A percentile compares a stretch with the other conserved stretches of the same genome.
phyloP scores from a whole-genome alignment of 192 early-diverging fungal species.

The Helicostylum pulchrum region DNA sequence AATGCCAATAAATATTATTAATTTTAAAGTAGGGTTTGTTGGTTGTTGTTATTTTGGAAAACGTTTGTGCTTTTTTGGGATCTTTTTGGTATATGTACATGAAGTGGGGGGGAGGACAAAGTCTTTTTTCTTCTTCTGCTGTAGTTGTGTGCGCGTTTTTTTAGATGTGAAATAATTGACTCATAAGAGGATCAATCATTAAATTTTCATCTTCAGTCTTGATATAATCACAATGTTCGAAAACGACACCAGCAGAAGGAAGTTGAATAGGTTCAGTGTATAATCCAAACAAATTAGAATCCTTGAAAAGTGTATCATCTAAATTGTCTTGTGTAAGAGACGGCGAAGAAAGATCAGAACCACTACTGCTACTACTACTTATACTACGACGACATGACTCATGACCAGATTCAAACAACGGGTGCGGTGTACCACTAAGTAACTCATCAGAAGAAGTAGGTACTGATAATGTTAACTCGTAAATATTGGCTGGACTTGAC shows the following conservation, averaged over 20 bases:
- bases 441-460: neutral
- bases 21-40: too few species aligned
- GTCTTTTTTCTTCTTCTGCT: too few species aligned
- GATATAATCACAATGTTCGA: constrained; percentile 18
- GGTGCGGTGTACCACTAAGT: neutral
- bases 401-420: neutral
- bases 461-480: constrained; percentile 4
- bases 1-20: too few species aligned
- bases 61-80: too few species aligned
- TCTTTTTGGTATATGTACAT: too few species aligned
- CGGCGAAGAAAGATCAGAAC: neutral
- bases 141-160: too few species aligned
- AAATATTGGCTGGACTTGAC: neutral
- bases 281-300: constrained; percentile 8
- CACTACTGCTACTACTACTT: neutral
- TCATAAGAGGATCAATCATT: constrained; percentile 10
- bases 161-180: constrained; percentile 13
- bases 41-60: too few species aligned
- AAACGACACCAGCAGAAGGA: constrained; percentile 12
- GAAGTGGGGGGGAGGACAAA: too few species aligned
- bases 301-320: neutral
- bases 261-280: constrained; percentile 8
- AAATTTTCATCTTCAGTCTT: constrained; percentile 6
- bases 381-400: neutral
- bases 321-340: neutral